Evolutionary conservation across 2,329 filamentous ascomycete species (phyloP).

Genomic region (Diaporthe helianthi): DNA sequence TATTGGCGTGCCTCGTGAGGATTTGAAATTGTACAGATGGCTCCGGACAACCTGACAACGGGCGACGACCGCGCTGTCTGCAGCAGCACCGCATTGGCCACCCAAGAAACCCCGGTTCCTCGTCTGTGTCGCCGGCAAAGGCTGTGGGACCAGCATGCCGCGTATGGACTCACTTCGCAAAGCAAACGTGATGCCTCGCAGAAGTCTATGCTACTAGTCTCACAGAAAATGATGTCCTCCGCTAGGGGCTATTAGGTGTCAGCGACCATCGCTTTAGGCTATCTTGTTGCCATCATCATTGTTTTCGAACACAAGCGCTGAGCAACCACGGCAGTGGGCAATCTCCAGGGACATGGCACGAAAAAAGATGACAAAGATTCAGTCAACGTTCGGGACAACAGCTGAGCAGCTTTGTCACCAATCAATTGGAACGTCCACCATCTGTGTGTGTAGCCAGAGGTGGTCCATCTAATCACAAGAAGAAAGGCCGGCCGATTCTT

Average conservation of each 20-base stretch:
- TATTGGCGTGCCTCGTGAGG: neutral
- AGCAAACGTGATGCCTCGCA: neutral
- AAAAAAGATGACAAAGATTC: neutral
- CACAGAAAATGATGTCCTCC: no score
- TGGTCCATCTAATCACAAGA: neutral
- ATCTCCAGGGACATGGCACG: neutral
- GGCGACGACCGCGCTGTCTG: neutral
- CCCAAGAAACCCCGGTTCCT: neutral
- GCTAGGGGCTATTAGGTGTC: no score
- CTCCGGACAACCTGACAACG: neutral
- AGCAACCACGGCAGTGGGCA: neutral
- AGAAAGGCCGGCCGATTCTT: neutral
- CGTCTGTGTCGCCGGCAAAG: neutral
- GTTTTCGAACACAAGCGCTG: neutral
- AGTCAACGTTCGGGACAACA: neutral
- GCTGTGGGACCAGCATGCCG: neutral
- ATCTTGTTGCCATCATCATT: neutral
- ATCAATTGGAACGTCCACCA: neutral
- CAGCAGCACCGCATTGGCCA: slow-evolving; percentile 11
- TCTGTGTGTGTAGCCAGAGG: neutral
- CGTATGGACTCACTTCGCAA: neutral
- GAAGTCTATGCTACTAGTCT: neutral
- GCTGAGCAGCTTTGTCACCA: neutral
- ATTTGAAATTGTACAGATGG: neutral
- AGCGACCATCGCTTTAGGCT: neutral